Percentiles rank a stretch among this genome's conserved stretches.
Evolutionary conservation across 1,284 basidiomycete species (phyloP).

Genomic region (Thecaphora thlaspeos): DNA sequence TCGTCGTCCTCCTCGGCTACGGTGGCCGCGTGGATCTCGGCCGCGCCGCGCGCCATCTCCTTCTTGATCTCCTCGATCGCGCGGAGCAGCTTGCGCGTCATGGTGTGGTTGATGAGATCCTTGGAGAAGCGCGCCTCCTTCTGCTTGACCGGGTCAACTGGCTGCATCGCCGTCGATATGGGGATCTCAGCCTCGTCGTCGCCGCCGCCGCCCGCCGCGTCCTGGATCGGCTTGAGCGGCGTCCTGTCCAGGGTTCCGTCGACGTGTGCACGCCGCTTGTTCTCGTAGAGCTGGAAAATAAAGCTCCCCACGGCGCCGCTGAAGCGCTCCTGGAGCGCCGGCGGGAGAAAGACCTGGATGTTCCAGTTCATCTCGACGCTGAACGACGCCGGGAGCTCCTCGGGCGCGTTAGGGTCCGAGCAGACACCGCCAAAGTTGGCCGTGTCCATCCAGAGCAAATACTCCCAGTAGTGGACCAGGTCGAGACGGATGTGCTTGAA

Average conservation of each 20-base stretch:
- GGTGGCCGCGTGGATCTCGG: conserved; percentile 61
- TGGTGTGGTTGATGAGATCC: conserved; percentile 66
- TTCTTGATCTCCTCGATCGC: conserved; percentile 66
- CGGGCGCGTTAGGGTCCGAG: conserved; percentile 54
- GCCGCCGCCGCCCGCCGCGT: conserved; percentile 1
- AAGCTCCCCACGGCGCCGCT: conserved; percentile 74
- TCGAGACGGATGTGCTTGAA: conserved; percentile 90
- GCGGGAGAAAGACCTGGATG: conserved; percentile 84
- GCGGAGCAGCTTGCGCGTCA: conserved; percentile 80
- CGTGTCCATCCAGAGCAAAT: conserved; percentile 90
- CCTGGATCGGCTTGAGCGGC: conserved; percentile 64
- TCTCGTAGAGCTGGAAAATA: conserved; percentile 77
- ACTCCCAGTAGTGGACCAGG: conserved; percentile 90
- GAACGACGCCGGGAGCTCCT: conserved; percentile 16
- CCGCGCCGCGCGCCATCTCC: conserved; percentile 16
- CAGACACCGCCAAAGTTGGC: conserved; percentile 90
- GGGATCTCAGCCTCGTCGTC: conserved; percentile 2
- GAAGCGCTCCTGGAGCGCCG: conserved; percentile 78
- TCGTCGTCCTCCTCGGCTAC: conserved; percentile 64
- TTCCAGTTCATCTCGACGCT: conserved; percentile 86
- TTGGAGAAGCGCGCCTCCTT: conserved; percentile 56
- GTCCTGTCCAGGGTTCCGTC: conserved; percentile 63
- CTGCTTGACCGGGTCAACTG: conserved; percentile 68
- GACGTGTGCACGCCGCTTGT: conserved; percentile 67
- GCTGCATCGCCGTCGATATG: conserved; percentile 57